Percentiles rank a stretch among this genome's conserved stretches.
Evolutionary conservation across 2,329 filamentous ascomycete species (phyloP).

Genomic region (Penicillium sp.): DNA sequence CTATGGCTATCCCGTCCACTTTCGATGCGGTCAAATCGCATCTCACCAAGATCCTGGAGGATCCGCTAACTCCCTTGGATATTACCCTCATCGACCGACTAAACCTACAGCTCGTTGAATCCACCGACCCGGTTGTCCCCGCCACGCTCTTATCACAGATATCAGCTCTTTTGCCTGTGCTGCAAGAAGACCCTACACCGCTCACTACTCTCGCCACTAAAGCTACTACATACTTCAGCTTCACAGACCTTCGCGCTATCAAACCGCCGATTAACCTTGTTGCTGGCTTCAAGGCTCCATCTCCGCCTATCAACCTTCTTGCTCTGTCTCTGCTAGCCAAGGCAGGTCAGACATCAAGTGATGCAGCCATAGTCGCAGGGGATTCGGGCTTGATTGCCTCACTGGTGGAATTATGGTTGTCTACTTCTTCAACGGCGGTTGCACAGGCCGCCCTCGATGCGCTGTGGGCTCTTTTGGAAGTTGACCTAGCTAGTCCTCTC

Average conservation of each 20-base stretch:
- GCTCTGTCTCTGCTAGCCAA: slow-evolving; percentile 54
- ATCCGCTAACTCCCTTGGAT: slow-evolving; percentile 46
- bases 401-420: slow-evolving; percentile 56
- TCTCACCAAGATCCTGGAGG: slow-evolving; percentile 42
- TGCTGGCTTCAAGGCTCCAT: slow-evolving; percentile 50
- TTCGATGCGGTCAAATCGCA: slow-evolving; percentile 39
- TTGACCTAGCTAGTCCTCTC: slow-evolving; percentile 41
- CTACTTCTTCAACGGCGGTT: slow-evolving; percentile 51
- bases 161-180: slow-evolving; percentile 47
- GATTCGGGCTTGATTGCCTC: slow-evolving; percentile 52
- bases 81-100: slow-evolving; percentile 48
- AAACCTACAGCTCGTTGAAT: slow-evolving; percentile 41
- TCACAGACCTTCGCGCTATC: slow-evolving; percentile 46
- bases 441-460: slow-evolving; percentile 51
- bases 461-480: slow-evolving; percentile 49
- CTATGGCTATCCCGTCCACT: slow-evolving; percentile 34
- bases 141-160: slow-evolving; percentile 44
- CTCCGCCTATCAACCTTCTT: slow-evolving; percentile 52
- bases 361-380: slow-evolving; percentile 56
- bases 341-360: slow-evolving; percentile 47
- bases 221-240: slow-evolving; percentile 47
- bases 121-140: slow-evolving; percentile 34
- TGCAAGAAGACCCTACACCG: slow-evolving; percentile 56
- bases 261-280: slow-evolving; percentile 50
- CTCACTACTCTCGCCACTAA: slow-evolving; percentile 50